phyloP scores from a whole-genome alignment of 139 green algal species.

The Desmodesmus armatus region DNA sequence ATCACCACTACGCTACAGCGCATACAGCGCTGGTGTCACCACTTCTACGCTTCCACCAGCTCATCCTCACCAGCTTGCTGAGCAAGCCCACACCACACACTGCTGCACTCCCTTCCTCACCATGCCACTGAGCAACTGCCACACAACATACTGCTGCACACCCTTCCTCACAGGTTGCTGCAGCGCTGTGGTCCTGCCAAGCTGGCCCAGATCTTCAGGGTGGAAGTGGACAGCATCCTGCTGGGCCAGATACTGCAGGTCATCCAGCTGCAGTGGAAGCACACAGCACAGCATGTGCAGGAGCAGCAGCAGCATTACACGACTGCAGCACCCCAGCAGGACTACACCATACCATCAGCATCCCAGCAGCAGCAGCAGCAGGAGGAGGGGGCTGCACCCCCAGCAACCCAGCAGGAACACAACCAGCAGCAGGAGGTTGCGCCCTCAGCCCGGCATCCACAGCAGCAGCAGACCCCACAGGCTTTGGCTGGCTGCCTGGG shows the following conservation, averaged over 20 bases:
- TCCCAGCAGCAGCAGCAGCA: neutral
- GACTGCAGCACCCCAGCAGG: neutral
- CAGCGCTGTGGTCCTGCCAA: neutral
- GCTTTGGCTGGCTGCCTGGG: too few relatives aligned
- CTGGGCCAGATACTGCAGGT: slow-evolving; percentile 22
- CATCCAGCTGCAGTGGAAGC: slow-evolving; percentile 4
- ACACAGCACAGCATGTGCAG: neutral
- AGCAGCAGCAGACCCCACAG: neutral
- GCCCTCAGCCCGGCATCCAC: neutral
- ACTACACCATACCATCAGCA: neutral
- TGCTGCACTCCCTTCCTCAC: neutral
- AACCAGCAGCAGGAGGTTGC: neutral
- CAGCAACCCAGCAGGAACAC: too few relatives aligned
- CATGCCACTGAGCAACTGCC: too few relatives aligned
- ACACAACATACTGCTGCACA: neutral
- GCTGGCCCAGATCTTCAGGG: neutral
- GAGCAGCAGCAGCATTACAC: slow-evolving; percentile 7
- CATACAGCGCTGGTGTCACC: neutral
- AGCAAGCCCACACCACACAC: neutral
- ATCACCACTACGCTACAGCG: neutral
- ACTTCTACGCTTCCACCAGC: too few relatives aligned
- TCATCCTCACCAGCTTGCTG: neutral
- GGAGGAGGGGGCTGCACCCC: neutral
- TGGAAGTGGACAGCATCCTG: slow-evolving; percentile 13
- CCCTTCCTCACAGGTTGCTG: slow-evolving; percentile 3